Conservation (phyloP, 2,329 filamentous ascomycete genomes). For the Penicillium sp. region DNA sequence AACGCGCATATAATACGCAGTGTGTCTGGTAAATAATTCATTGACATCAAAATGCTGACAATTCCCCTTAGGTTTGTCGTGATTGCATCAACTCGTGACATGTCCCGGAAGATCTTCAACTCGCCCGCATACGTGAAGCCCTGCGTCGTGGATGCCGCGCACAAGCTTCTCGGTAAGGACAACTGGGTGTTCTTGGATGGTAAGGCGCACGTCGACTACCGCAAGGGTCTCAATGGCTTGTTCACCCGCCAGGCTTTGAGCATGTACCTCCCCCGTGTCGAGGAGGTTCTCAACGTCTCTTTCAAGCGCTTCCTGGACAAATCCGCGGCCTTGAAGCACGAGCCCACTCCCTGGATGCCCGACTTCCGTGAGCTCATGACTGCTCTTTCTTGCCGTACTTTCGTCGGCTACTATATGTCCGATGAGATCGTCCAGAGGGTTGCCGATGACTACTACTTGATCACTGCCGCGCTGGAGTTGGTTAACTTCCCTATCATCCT, state of each 20-base stretch:
- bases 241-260: conserved; percentile 91
- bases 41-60: background rate
- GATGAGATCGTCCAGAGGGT: conserved; percentile 91
- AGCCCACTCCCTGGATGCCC: conserved; percentile 84
- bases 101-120: conserved; percentile 96
- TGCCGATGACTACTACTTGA: conserved; percentile 93
- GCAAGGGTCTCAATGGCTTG: conserved; percentile 90
- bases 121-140: conserved; percentile 90
- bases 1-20: background rate
- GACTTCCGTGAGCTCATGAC: conserved; percentile 94
- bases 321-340: conserved; percentile 69
- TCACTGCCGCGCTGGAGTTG: conserved; percentile 91
- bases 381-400: conserved; percentile 93
- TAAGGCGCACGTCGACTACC: conserved; percentile 92
- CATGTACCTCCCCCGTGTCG: conserved; percentile 85
- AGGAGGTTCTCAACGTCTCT: conserved; percentile 87
- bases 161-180: conserved; percentile 85
- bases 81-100: conserved; percentile 90
- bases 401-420: conserved; percentile 92
- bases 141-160: conserved; percentile 90
- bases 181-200: conserved; percentile 99
- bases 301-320: conserved; percentile 76
- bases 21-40: background rate
- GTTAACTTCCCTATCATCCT: conserved; percentile 98
- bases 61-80: conserved; percentile 77